phyloP scores from a whole-genome alignment of 1,139 yeast species.

The Pneumocystis carinii region DNA sequence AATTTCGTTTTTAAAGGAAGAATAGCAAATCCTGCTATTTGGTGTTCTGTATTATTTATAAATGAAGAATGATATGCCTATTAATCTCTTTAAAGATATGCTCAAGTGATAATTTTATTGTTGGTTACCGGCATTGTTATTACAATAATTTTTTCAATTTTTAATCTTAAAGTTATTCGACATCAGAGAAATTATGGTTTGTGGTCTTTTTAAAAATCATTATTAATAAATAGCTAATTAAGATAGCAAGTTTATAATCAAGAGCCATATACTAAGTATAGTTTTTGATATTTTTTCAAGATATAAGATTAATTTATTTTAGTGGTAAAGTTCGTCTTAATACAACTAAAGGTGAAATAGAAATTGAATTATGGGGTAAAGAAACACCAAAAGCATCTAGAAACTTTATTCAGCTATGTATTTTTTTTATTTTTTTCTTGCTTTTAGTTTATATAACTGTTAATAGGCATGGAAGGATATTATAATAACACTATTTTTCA shows the following conservation, averaged over 20 bases:
- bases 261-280: background rate
- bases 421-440: conserved; percentile 9
- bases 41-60: conserved; percentile 32
- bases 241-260: background rate
- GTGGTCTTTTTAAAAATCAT: background rate
- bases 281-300: background rate
- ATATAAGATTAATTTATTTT: background rate
- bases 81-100: background rate
- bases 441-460: background rate
- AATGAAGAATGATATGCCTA: conserved; percentile 88
- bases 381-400: conserved; percentile 44
- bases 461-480: conserved; percentile 22
- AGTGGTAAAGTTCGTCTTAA: conserved; percentile 32
- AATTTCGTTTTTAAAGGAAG: conserved; percentile 70
- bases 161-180: background rate
- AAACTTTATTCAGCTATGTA: conserved; percentile 36
- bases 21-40: conserved; percentile 50
- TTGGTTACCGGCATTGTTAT: background rate
- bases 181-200: background rate
- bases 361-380: conserved; percentile 55
- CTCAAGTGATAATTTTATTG: background rate
- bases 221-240: background rate
- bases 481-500: conserved; percentile 33
- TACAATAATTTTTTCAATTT: background rate
- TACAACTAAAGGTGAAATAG: conserved; percentile 49